Conservation (phyloP, 371 early-diverging fungal species). For the Nematocida homosporus region DNA sequence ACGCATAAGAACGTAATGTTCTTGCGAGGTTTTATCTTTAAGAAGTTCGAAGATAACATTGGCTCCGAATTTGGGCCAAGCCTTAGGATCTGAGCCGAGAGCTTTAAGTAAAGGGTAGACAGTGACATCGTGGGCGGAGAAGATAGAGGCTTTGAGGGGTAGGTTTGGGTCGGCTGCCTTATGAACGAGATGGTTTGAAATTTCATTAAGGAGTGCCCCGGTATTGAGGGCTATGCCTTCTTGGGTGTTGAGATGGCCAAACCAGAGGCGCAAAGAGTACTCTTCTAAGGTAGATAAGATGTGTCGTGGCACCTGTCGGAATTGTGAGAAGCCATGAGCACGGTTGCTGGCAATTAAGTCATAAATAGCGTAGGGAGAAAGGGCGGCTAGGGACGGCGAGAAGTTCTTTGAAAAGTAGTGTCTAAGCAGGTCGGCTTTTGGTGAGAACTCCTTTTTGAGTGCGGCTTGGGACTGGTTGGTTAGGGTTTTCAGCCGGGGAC, state of each 20-base stretch:
- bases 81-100: background rate
- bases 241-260: constrained; percentile 44
- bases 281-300: constrained; percentile 37
- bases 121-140: constrained; percentile 54
- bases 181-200: constrained; percentile 23
- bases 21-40: constrained; percentile 14
- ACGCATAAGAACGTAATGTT: constrained; percentile 47
- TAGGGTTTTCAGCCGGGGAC: constrained; percentile 47
- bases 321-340: constrained; percentile 36
- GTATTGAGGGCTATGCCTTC: constrained; percentile 41
- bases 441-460: constrained; percentile 21
- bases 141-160: constrained; percentile 20
- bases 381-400: constrained; percentile 9
- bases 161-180: constrained; percentile 1
- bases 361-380: constrained; percentile 51
- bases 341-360: constrained; percentile 43
- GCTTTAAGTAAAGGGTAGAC: constrained; percentile 52
- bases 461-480: constrained; percentile 8
- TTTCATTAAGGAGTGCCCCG: constrained; percentile 41
- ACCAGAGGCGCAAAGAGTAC: constrained; percentile 51
- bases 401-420: constrained; percentile 38
- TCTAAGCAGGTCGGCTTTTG: constrained; percentile 11
- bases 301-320: constrained; percentile 12
- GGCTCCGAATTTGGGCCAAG: constrained; percentile 54
- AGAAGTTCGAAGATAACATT: constrained; percentile 50